A percentile compares a stretch with the other conserved stretches of the same genome.
These are phyloP conservation scores for Barnettozyma botsteinii DNA, from an alignment of 805 yeast species.

Conservation along the genomic window DNA sequence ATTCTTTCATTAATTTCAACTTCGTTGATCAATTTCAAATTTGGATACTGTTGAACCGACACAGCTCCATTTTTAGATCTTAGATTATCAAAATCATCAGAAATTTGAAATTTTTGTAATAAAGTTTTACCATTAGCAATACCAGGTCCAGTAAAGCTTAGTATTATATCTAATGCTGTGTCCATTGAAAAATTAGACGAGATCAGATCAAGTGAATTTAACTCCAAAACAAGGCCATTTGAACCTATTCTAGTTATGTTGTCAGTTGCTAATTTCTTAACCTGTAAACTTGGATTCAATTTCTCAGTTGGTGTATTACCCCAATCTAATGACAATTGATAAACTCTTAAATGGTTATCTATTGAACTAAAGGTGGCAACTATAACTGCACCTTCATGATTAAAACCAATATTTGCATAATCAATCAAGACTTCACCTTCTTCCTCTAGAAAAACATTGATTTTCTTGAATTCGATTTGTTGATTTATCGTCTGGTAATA, in stretches of 20 bases:
- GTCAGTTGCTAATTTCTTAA: constrained; percentile 29
- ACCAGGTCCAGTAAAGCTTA: constrained; percentile 32
- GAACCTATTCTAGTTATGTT: constrained; percentile 21
- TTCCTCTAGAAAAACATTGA: constrained; percentile 28
- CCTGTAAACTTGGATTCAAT: constrained; percentile 34
- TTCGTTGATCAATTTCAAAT: constrained; percentile 18
- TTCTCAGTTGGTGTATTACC: constrained; percentile 38
- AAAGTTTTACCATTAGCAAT: constrained; percentile 16
- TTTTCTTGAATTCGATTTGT: constrained; percentile 49
- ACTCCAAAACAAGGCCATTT: constrained; percentile 26
- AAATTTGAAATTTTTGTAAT: constrained; percentile 21
- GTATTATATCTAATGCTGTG: constrained; percentile 40
- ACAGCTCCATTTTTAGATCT: constrained; percentile 16
- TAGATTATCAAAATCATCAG: constrained; percentile 20
- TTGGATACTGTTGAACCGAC: constrained; percentile 18
- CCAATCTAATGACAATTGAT: constrained; percentile 46
- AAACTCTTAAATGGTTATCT: constrained; percentile 36
- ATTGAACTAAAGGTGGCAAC: constrained; percentile 36
- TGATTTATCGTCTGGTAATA: constrained; percentile 59
- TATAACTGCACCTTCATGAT: constrained; percentile 40
- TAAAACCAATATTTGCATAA: constrained; percentile 47
- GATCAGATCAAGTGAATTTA: constrained; percentile 36
- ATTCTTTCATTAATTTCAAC: constrained; percentile 20
- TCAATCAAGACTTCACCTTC: constrained; percentile 24
- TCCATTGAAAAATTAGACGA: constrained; percentile 40